A percentile compares a stretch with the other conserved stretches of the same genome.
These are phyloP conservation scores for Dactylellina haptotyla DNA, from an alignment of 2,329 filamentous ascomycete species.

Conservation along the genomic window DNA sequence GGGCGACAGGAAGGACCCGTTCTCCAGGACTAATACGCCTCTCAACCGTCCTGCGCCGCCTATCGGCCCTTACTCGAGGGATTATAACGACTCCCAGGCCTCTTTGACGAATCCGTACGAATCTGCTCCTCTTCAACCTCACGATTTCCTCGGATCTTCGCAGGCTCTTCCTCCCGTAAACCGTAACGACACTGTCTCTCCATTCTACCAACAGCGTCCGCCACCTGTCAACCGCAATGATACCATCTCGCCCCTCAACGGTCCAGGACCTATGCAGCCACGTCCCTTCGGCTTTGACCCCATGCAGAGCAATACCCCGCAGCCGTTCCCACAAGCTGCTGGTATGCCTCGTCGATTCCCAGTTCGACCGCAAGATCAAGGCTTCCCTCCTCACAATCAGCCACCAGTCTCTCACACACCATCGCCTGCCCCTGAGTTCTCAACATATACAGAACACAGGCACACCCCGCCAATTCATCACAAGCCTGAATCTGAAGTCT, in stretches of 20 bases:
- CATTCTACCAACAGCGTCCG: conserved; percentile 40
- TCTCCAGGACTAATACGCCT: conserved; percentile 41
- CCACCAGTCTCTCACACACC: conserved; percentile 19
- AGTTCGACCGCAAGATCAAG: conserved; percentile 40
- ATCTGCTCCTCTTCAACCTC: conserved; percentile 36
- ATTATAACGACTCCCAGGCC: conserved; percentile 38
- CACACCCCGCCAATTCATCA: conserved; percentile 50
- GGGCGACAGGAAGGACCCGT: conserved; percentile 43
- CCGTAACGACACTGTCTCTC: conserved; percentile 43
- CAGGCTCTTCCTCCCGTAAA: conserved; percentile 36
- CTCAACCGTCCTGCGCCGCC: conserved; percentile 37
- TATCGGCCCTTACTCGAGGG: conserved; percentile 35
- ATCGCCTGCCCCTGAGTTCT: conserved; percentile 39
- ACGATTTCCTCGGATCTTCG: conserved; percentile 43
- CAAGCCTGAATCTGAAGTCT: conserved; percentile 46
- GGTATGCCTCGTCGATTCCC: conserved; percentile 33
- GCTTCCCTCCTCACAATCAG: conserved; percentile 14
- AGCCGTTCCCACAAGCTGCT: conserved; percentile 13
- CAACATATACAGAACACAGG: conserved; percentile 41
- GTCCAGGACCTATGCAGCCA: conserved; percentile 17
- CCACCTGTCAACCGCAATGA: conserved; percentile 44
- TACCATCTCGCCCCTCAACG: conserved; percentile 36
- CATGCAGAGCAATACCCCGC: conserved; percentile 22
- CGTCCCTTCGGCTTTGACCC: conserved; percentile 28
- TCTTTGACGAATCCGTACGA: conserved; percentile 50